A percentile compares a stretch with the other conserved stretches of the same genome.
phyloP scores from a whole-genome alignment of 2,329 filamentous ascomycete species.

The Penicillium italicum region DNA sequence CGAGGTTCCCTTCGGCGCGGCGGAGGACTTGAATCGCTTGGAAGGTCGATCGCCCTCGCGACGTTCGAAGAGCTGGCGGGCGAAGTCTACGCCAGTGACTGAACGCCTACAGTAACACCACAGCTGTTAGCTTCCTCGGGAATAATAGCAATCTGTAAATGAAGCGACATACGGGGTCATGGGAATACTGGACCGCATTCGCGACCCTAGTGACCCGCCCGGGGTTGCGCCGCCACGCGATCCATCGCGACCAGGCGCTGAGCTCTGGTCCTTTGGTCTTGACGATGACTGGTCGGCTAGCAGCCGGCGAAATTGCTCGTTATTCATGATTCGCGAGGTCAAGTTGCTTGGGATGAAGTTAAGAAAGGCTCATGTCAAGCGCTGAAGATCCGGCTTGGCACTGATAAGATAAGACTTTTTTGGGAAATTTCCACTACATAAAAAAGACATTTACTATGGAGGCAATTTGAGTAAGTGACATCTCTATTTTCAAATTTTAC shows the following conservation, averaged over 20 bases:
- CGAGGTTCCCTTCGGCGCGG: constrained; percentile 77
- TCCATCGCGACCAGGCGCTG: constrained; percentile 21
- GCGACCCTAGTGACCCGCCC: constrained; percentile 64
- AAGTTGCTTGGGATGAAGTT: background rate
- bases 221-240: constrained; percentile 47
- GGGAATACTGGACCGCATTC: constrained; percentile 74
- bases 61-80: constrained; percentile 75
- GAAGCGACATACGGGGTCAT: constrained; percentile 76
- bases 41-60: constrained; percentile 52
- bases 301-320: constrained; percentile 86
- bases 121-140: background rate
- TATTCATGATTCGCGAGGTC: constrained; percentile 66
- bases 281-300: constrained; percentile 53
- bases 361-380: constrained; percentile 16
- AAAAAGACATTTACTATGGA: too few species aligned
- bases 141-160: background rate
- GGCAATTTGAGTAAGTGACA: background rate
- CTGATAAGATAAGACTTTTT: constrained; percentile 5
- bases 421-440: too few species aligned
- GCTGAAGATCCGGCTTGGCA: constrained; percentile 17
- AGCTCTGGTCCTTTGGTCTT: constrained; percentile 16
- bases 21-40: constrained; percentile 71
- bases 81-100: constrained; percentile 67
- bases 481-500: background rate
- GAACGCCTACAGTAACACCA: constrained; percentile 55